Conservation (phyloP, 768 basidiomycete genomes). For the Boletus sp. region DNA sequence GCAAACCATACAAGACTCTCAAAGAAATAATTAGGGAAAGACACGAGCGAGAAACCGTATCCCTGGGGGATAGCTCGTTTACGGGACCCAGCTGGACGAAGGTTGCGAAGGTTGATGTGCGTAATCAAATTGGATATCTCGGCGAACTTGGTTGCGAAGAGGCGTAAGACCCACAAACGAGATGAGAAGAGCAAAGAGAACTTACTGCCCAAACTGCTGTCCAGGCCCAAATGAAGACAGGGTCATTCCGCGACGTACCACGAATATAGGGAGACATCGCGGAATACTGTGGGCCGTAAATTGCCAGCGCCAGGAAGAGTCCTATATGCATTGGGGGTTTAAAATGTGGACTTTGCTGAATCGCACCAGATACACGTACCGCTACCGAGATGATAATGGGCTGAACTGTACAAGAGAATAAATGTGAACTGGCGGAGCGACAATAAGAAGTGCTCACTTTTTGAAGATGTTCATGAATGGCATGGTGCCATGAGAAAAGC, state of each 20-base stretch:
- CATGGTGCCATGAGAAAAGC: conserved; percentile 95
- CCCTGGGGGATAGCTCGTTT: conserved; percentile 87
- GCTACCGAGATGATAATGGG: conserved; percentile 83
- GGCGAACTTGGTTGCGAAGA: conserved; percentile 54
- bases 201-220: conserved; percentile 75
- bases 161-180: background rate
- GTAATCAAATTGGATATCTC: conserved; percentile 83
- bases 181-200: conserved; percentile 14
- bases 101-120: conserved; percentile 77
- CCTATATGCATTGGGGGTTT: conserved; percentile 38
- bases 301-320: conserved; percentile 69
- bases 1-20: conserved; percentile 77
- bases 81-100: conserved; percentile 79
- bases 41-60: conserved; percentile 85
- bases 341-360: background rate
- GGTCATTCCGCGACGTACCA: conserved; percentile 62
- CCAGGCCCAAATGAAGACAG: conserved; percentile 65
- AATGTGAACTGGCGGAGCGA: background rate
- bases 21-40: conserved; percentile 94
- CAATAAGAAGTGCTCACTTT: conserved; percentile 57
- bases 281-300: conserved; percentile 82
- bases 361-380: conserved; percentile 35
- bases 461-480: conserved; percentile 82
- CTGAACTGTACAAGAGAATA: conserved; percentile 53
- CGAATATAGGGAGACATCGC: conserved; percentile 59